Conservation (phyloP, 768 basidiomycete genomes). For the Boletus insuetus region DNA sequence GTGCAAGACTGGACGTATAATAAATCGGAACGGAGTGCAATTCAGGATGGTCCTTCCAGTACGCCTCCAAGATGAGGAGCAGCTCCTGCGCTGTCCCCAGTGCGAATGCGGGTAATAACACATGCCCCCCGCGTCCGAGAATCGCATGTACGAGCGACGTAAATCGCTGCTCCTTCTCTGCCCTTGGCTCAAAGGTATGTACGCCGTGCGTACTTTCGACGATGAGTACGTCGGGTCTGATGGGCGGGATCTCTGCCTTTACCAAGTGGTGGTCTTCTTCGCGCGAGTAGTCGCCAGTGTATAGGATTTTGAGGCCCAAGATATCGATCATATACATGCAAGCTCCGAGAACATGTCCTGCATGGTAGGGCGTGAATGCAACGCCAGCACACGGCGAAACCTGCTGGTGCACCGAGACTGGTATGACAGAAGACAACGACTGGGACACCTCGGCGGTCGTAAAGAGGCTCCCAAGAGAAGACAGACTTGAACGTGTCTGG, state of each 20-base stretch:
- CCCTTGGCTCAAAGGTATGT: slow-evolving; percentile 79
- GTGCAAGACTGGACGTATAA: slow-evolving; percentile 89
- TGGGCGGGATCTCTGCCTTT: slow-evolving; percentile 87
- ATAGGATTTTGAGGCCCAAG: slow-evolving; percentile 87
- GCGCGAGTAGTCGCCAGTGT: slow-evolving; percentile 96
- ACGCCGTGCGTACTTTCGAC: slow-evolving; percentile 97
- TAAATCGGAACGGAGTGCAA: slow-evolving; percentile 90
- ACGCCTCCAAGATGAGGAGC: slow-evolving; percentile 89
- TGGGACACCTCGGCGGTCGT: slow-evolving; percentile 73
- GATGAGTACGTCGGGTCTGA: slow-evolving; percentile 90
- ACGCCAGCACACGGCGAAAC: slow-evolving; percentile 88
- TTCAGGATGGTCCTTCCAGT: slow-evolving; percentile 93
- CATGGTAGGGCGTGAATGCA: slow-evolving; percentile 93
- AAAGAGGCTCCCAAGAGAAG: slow-evolving; percentile 72
- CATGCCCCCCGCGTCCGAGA: slow-evolving; percentile 86
- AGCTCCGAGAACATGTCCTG: slow-evolving; percentile 95
- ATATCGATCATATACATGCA: slow-evolving; percentile 98
- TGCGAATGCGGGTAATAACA: slow-evolving; percentile 92
- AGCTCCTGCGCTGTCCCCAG: slow-evolving; percentile 94
- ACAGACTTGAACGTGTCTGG: slow-evolving; percentile 36
- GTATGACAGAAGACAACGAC: slow-evolving; percentile 78
- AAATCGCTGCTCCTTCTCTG: slow-evolving; percentile 89
- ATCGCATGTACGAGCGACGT: slow-evolving; percentile 90
- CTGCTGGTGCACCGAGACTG: slow-evolving; percentile 86
- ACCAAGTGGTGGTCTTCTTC: slow-evolving; percentile 97